Conservation (phyloP, 257 asterid genomes). For the Capsicum rhomboideum region DNA sequence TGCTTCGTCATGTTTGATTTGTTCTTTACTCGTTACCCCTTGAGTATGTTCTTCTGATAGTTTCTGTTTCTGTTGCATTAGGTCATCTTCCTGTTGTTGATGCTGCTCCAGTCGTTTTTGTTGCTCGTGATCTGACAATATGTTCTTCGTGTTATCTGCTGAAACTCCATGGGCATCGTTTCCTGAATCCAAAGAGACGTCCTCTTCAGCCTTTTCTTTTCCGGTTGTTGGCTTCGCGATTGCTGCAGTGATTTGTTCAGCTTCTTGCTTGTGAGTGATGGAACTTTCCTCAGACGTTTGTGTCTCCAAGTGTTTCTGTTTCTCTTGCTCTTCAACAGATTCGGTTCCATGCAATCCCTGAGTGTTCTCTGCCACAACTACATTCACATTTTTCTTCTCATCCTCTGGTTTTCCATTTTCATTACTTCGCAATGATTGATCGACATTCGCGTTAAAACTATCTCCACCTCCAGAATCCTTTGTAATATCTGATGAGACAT, state of each 20-base stretch:
- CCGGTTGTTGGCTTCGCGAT: background rate
- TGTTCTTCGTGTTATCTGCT: conserved; percentile 15
- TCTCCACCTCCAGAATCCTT: conserved; percentile 3
- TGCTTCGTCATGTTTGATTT: conserved; percentile 53
- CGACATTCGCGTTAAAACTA: background rate
- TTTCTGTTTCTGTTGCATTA: conserved; percentile 20
- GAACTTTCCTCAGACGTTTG: conserved; percentile 48
- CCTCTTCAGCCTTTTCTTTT: conserved; percentile 14
- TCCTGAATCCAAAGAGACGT: background rate
- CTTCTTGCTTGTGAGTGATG: conserved; percentile 29
- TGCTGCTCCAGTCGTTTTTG: conserved; percentile 45
- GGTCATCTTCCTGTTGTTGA: conserved; percentile 53
- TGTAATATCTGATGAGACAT: conserved; percentile 7
- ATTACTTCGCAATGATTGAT: background rate
- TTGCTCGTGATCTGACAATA: conserved; percentile 57
- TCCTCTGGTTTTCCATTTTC: background rate
- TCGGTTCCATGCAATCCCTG: conserved; percentile 11
- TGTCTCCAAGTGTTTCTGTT: conserved; percentile 22
- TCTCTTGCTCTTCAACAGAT: conserved; percentile 30
- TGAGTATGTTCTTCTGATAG: conserved; percentile 22
- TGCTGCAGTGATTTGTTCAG: conserved; percentile 12
- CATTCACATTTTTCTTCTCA: background rate
- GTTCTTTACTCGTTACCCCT: conserved; percentile 47
- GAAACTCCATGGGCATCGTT: background rate
- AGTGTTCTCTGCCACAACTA: background rate